Percentiles rank a stretch among this genome's conserved stretches.
Conservation (phyloP, 1,284 basidiomycete genomes). For the Agaricales sp. region DNA sequence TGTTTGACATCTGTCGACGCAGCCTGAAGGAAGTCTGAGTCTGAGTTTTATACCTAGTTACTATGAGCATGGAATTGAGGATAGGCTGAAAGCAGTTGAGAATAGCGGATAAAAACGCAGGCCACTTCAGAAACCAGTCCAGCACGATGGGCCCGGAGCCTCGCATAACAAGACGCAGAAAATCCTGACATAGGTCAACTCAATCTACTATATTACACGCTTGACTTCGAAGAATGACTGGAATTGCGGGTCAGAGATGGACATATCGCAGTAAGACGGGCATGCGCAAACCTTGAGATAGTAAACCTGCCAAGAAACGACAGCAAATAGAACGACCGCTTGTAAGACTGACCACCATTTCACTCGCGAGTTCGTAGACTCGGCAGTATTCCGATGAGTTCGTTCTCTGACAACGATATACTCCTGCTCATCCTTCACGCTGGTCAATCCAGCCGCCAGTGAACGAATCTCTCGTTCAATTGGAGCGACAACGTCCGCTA, state of each 20-base stretch:
- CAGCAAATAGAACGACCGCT: constrained; percentile 75
- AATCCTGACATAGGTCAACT: constrained; percentile 9
- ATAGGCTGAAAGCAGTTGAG: no score
- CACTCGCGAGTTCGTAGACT: constrained; percentile 91
- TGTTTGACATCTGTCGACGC: no score
- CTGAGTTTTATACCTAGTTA: no score
- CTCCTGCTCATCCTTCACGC: constrained; percentile 98
- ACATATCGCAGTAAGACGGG: not conserved
- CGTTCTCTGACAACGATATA: constrained; percentile 94
- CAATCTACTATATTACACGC: constrained; percentile 66
- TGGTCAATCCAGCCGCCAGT: constrained; percentile 75
- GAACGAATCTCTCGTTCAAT: constrained; percentile 93
- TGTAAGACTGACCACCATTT: constrained; percentile 99
- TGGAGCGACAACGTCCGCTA: constrained; percentile 73
- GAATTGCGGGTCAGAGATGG: not conserved
- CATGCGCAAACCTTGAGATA: constrained; percentile 78
- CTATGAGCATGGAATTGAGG: no score
- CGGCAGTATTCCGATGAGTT: constrained; percentile 89
- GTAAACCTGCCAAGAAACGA: constrained; percentile 96
- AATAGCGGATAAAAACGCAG: no score
- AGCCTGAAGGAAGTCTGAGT: no score
- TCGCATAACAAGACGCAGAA: no score
- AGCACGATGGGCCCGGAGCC: no score
- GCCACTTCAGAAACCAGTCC: no score
- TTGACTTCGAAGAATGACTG: constrained; percentile 93